Evolutionary conservation across 1,284 basidiomycete genomes (phyloP), one percentile per base, ranked within the genome.

Genomic region (Apiotrichum brassicae): DNA sequence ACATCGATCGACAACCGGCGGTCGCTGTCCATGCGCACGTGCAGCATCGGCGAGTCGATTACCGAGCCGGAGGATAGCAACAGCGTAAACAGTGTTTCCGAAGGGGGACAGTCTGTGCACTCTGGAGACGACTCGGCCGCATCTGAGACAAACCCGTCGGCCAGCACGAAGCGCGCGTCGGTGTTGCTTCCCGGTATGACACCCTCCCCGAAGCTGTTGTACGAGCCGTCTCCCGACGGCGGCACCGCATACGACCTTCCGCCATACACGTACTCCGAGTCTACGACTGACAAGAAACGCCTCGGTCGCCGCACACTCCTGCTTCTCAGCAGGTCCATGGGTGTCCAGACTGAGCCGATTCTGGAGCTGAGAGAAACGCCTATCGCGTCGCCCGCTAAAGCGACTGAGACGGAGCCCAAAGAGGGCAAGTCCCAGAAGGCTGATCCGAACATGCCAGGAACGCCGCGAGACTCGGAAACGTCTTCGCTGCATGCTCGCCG

Each of bases 271-370:
- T 38, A 39, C 36, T 19, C 39, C 33, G 46, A 48, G 9, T n/a
- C 25, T 4, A 11, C 16, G 36, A 11, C 35, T 19, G 43, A 35
- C 14, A 25, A 48, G n/a, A 64, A 64, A 44, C 52, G 62, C 16
- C 58, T 65, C 1, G 57, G 66, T 20, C 61, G 66, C 28, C 62
- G 68, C 34, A 70, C 82, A 3, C 71, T 86, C 11, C 70, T 83
- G 37, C 76, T 84, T 4, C 76, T 84, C 9, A 82, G 79, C 11
- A 78, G 81, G 2, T 83, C 82, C 14, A 78, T 80, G 37, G 84
- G 81, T 5, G 80, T 87, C 2, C 90, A 92, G 65, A 91, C 87
- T 0, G 86, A 91, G 43, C 59, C 60, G 1, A 51, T 51, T 23
- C 54, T 54, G 18, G 43, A 39, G 24, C 23, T 18, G 12, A 20